Percentiles rank a stretch among this genome's conserved stretches.
Conservation (phyloP, 225 moss, liverwort and hornwort species). For the Bryoerythrophyllum caledonicum region DNA sequence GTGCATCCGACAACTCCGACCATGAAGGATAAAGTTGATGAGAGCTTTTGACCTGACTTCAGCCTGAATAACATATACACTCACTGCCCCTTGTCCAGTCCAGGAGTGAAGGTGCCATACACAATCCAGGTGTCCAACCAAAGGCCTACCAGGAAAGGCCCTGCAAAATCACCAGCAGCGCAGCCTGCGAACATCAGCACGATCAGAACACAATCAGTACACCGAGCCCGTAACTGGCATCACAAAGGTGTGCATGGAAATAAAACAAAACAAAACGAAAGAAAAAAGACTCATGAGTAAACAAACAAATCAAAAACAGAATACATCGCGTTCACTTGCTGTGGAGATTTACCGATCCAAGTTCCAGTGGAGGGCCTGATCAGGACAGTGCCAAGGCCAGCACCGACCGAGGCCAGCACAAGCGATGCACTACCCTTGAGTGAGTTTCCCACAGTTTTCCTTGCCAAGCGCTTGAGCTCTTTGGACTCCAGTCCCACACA, state of each 20-base stretch:
- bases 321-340: slow-evolving; percentile 14
- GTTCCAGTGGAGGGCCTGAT: slow-evolving; percentile 95
- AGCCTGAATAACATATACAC: slow-evolving; percentile 8
- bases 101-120: slow-evolving; percentile 75
- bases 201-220: background rate
- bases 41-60: slow-evolving; percentile 5
- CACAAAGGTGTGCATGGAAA: background rate
- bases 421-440: slow-evolving; percentile 91
- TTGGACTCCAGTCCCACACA: slow-evolving; percentile 43
- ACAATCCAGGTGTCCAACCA: slow-evolving; percentile 96
- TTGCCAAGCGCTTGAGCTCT: slow-evolving; percentile 76
- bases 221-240: background rate
- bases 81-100: slow-evolving; percentile 49
- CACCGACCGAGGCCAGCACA: slow-evolving; percentile 80
- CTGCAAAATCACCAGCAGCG: slow-evolving; percentile 91
- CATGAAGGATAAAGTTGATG: slow-evolving; percentile 8
- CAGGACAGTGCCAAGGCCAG: slow-evolving; percentile 85
- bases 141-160: slow-evolving; percentile 83
- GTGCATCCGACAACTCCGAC: slow-evolving; percentile 3
- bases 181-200: slow-evolving; percentile 52
- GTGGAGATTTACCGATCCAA: slow-evolving; percentile 77
- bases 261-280: background rate
- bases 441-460: slow-evolving; percentile 82
- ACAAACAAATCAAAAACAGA: background rate
- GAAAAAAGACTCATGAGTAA: too few relatives aligned